A percentile compares a stretch with the other conserved stretches of the same genome.
Evolutionary conservation across 129 eudicot genomes (phyloP).

Genomic region (Artemisia annua): DNA sequence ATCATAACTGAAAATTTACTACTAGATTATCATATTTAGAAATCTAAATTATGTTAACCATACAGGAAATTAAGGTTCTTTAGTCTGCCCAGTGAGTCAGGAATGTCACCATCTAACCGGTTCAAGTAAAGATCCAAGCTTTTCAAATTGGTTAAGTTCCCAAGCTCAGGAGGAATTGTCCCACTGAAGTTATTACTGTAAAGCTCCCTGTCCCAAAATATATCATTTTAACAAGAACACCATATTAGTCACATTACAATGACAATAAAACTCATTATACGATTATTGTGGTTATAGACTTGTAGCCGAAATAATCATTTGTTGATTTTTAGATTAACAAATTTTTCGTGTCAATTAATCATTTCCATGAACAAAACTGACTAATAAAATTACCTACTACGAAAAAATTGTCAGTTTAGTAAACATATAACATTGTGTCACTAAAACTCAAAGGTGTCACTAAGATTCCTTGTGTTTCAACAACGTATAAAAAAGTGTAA

Average conservation of each 20-base stretch:
- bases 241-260: not conserved
- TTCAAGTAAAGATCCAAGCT: conserved; percentile 80
- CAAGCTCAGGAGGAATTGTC: conserved; percentile 14
- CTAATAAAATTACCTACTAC: too few relatives aligned
- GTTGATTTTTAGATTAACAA: too few relatives aligned
- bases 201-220: not conserved
- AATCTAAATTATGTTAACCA: conserved; percentile 21
- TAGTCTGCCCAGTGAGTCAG: conserved; percentile 62
- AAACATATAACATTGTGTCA: too few relatives aligned
- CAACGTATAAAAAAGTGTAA: too few relatives aligned
- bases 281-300: not conserved
- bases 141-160: conserved; percentile 47
- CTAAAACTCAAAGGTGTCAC: too few relatives aligned
- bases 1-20: not conserved
- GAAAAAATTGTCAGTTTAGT: too few relatives aligned
- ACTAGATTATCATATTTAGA: not conserved
- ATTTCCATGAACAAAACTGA: too few relatives aligned
- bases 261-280: not conserved
- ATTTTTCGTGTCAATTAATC: too few relatives aligned
- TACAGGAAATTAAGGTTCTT: conserved; percentile 63
- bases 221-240: not conserved
- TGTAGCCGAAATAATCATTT: not conserved
- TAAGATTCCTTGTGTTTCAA: too few relatives aligned
- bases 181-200: conserved; percentile 3
- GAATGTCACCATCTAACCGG: conserved; percentile 52